Evolutionary conservation across 495 filamentous ascomycete genomes (phyloP), one percentile per base, ranked within the genome.

Genomic region (Beverwykella pulmonaria): DNA sequence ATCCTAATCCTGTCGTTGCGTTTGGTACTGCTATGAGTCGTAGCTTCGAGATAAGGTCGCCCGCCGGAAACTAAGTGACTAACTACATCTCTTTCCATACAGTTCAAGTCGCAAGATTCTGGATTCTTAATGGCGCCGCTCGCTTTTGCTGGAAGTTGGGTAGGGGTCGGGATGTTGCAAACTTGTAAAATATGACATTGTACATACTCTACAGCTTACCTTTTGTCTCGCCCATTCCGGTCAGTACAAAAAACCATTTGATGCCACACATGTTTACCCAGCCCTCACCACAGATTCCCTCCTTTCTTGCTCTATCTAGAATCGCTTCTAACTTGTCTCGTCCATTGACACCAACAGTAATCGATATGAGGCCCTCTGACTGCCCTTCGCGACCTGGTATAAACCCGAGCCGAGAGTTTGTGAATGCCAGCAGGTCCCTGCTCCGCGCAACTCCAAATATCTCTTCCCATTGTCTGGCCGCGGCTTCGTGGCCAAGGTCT

Each of bases 361-460:
- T 67, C 27, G 60, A 67, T 27, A 64, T 54, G 25, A 74, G 39
- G 0, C 73, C 73, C 36, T 72, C 73, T 17, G 22, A 41, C 58
- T 68, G 7, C 8, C 73, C 73, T 32, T 72, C 70, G 30, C 46
- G 32, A 0, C 73, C 73, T 15, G 57, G 46, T 22, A 72, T 44
- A 55, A 75, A 74, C 17, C 73, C 73, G 15, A 75, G 14, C 19
- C 71, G 41, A 10, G 73, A 71, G 62, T 75, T 75, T 29, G 73
- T 75, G 47, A 75, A 75, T 7, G 69, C 71, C 2, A 74, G 19
- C 34, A 74, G 54, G 54, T 75, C 71, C n/a, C 73, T 58, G 39
- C 65, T 72, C 41, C 71, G 47, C 15, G 60, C 54, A 19, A 75
- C 62, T 4, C 73, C 71, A 59, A 75, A 75, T 2, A 73, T 63